Evolutionary conservation across 805 yeast species (phyloP).

Genomic region (Candida krabiensis): DNA sequence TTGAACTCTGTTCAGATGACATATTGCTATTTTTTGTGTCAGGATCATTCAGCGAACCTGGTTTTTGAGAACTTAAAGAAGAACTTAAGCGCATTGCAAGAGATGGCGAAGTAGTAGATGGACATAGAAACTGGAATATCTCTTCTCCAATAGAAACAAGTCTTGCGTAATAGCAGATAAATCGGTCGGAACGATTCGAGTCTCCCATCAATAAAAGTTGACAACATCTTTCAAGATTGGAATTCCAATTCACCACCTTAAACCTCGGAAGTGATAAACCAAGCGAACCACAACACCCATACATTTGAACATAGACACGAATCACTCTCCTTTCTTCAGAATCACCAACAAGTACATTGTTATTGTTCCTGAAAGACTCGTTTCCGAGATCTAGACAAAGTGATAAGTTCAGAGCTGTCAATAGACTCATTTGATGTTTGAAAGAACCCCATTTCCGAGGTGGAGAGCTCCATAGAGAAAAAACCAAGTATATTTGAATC

Average conservation of each 20-base stretch:
- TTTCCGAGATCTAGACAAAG: constrained; percentile 51
- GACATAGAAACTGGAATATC: constrained; percentile 41
- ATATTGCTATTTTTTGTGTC: background rate
- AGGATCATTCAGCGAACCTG: background rate
- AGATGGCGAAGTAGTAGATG: constrained; percentile 22
- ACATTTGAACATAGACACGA: constrained; percentile 47
- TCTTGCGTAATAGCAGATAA: constrained; percentile 44
- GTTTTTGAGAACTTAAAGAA: background rate
- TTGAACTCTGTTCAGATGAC: background rate
- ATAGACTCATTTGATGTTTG: constrained; percentile 49
- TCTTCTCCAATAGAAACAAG: constrained; percentile 52
- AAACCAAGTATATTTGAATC: constrained; percentile 43
- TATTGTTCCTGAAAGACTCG: constrained; percentile 30
- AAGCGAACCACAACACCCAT: constrained; percentile 50
- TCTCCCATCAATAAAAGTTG: constrained; percentile 36
- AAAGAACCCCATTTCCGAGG: constrained; percentile 52
- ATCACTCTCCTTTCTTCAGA: constrained; percentile 37
- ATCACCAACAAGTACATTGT: constrained; percentile 27
- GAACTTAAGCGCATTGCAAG: constrained; percentile 3
- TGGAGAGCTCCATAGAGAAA: constrained; percentile 55
- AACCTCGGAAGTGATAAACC: constrained; percentile 52
- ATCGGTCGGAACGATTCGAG: constrained; percentile 39
- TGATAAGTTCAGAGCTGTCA: constrained; percentile 45
- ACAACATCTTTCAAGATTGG: constrained; percentile 41
- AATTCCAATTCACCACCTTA: constrained; percentile 49